phyloP scores from a whole-genome alignment of 2,329 filamentous ascomycete genomes.

The Fusarium camptoceras region DNA sequence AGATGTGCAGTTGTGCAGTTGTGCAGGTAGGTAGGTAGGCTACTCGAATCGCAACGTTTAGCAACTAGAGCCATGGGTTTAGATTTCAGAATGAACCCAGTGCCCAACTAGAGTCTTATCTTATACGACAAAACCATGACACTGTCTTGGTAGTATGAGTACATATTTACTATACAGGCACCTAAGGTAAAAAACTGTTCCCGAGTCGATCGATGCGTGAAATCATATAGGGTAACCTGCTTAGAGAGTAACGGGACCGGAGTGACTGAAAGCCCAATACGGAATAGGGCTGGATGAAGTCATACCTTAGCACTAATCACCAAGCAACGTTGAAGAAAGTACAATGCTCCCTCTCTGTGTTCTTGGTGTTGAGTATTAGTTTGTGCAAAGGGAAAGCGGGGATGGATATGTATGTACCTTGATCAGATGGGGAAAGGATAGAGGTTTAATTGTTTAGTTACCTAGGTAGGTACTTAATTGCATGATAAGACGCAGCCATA shows the following conservation, averaged over 20 bases:
- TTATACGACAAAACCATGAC: background rate
- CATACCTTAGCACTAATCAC: constrained; percentile 13
- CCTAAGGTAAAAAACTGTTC: background rate
- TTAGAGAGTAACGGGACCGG: constrained; percentile 10
- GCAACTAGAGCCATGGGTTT: background rate
- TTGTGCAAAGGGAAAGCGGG: background rate
- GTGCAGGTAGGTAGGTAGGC: background rate
- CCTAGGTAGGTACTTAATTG: too few species aligned
- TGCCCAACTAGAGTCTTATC: background rate
- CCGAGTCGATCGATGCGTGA: background rate
- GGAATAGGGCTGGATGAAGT: constrained; percentile 46
- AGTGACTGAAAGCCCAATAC: constrained; percentile 26
- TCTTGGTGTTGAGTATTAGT: background rate
- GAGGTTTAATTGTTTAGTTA: background rate
- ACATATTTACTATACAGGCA: background rate
- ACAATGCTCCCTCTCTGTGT: background rate
- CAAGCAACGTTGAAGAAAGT: background rate
- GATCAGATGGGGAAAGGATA: background rate
- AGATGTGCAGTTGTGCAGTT: background rate
- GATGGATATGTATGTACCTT: background rate
- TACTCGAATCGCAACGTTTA: background rate
- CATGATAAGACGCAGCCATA: background rate
- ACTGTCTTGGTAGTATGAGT: background rate
- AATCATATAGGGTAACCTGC: constrained; percentile 32
- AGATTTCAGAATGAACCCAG: background rate